Evolutionary conservation across 1,284 basidiomycete species (phyloP).

Genomic region (Rhodotorula sp.): DNA sequence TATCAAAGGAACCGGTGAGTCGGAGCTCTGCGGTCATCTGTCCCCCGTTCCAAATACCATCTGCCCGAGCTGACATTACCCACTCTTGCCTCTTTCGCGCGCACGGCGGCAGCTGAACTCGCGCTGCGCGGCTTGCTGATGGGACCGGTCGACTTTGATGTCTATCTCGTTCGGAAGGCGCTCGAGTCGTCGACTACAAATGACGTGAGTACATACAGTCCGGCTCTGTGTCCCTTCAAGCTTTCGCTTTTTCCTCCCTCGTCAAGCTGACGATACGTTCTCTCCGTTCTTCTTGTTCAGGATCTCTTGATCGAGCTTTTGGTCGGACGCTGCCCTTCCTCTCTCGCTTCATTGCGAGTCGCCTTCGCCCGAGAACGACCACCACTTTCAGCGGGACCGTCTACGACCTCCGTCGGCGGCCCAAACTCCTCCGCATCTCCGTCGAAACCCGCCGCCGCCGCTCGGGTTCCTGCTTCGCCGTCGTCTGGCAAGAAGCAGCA

Average conservation of each 20-base stretch:
- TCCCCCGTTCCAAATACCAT: too few relatives aligned
- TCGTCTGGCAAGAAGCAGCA: neutral
- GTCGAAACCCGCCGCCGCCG: neutral
- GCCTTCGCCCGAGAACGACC: slow-evolving; percentile 18
- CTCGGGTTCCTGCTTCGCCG: neutral
- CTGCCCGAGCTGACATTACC: too few relatives aligned
- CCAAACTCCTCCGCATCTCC: neutral
- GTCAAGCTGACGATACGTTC: neutral
- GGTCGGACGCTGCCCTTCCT: slow-evolving; percentile 25
- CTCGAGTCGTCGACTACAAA: slow-evolving; percentile 24
- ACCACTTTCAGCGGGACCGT: neutral
- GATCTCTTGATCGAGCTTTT: slow-evolving; percentile 33
- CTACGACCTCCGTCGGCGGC: neutral
- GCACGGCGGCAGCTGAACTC: slow-evolving; percentile 19
- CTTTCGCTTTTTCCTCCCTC: neutral
- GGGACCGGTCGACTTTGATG: slow-evolving; percentile 36
- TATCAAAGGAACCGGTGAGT: slow-evolving; percentile 31
- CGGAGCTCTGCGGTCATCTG: too few relatives aligned
- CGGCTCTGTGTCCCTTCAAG: too few relatives aligned
- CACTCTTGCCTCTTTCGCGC: too few relatives aligned
- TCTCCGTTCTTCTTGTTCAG: slow-evolving; percentile 1
- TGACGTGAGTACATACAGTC: slow-evolving; percentile 16
- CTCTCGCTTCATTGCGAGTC: slow-evolving; percentile 28
- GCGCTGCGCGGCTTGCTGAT: slow-evolving; percentile 26
- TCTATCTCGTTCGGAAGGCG: slow-evolving; percentile 27